A percentile compares a stretch with the other conserved stretches of the same genome.
These are phyloP conservation scores for Russula abietina DNA, from an alignment of 768 basidiomycete species.

Conservation along the genomic window DNA sequence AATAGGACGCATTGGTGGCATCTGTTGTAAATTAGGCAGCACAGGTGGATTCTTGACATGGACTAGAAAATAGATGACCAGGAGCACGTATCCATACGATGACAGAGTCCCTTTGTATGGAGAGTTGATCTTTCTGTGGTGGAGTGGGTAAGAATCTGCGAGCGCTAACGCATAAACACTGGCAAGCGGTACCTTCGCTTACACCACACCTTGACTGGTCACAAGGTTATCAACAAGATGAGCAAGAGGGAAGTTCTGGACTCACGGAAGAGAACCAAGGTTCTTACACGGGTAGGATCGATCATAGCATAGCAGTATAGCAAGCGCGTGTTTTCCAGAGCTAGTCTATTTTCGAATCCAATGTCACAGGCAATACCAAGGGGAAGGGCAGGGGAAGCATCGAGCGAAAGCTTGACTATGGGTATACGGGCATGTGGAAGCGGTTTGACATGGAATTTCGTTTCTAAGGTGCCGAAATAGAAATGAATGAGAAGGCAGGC, in stretches of 20 bases:
- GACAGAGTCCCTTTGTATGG: slow-evolving; percentile 95
- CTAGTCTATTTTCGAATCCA: slow-evolving; percentile 95
- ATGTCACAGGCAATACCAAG: slow-evolving; percentile 96
- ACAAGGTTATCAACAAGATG: slow-evolving; percentile 2
- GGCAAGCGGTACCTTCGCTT: slow-evolving; percentile 63
- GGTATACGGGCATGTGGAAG: slow-evolving; percentile 96
- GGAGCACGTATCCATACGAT: slow-evolving; percentile 94
- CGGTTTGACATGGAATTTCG: slow-evolving; percentile 93
- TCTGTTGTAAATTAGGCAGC: slow-evolving; percentile 91
- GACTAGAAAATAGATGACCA: slow-evolving; percentile 96
- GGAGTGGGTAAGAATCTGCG: slow-evolving; percentile 1
- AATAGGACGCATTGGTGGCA: slow-evolving; percentile 86
- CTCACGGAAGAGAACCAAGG: slow-evolving; percentile 94
- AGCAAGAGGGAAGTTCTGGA: slow-evolving; percentile 29
- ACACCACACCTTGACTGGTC: slow-evolving; percentile 94
- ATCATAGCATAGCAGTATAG: slow-evolving; percentile 97
- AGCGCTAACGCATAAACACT: slow-evolving; percentile 21
- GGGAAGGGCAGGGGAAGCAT: slow-evolving; percentile 74
- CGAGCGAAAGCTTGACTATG: slow-evolving; percentile 93
- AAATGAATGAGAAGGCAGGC: not conserved
- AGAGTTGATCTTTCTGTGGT: slow-evolving; percentile 88
- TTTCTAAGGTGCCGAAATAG: slow-evolving; percentile 49
- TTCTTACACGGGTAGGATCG: slow-evolving; percentile 89
- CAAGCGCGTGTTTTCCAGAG: slow-evolving; percentile 92
- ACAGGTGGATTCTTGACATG: slow-evolving; percentile 98